Conservation (phyloP, 2,329 filamentous ascomycete species). For the Diaporthe citriasiana region DNA sequence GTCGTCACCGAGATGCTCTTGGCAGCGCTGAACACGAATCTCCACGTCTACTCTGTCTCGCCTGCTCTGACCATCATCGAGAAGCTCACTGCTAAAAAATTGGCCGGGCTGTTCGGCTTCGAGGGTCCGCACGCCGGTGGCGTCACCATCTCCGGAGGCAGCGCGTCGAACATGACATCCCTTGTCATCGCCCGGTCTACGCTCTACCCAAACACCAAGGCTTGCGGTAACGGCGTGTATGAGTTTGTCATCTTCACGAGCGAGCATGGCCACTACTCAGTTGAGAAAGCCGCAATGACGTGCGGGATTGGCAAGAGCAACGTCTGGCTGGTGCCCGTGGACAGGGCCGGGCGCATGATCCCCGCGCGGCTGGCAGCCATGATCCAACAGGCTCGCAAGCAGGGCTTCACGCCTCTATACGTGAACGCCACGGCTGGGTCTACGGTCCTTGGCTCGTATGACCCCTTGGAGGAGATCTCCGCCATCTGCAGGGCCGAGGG, state of each 20-base stretch:
- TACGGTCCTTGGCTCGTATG: conserved; percentile 91
- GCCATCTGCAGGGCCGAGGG: conserved; percentile 78
- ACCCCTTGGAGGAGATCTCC: conserved; percentile 80
- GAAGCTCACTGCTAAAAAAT: conserved; percentile 80
- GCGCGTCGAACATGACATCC: conserved; percentile 86
- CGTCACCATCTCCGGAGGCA: conserved; percentile 85
- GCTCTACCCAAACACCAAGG: conserved; percentile 84
- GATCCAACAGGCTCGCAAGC: conserved; percentile 71
- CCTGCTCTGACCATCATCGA: conserved; percentile 90
- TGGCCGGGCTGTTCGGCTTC: conserved; percentile 85
- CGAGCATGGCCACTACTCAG: conserved; percentile 91
- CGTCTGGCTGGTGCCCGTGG: conserved; percentile 82
- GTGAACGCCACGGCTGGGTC: conserved; percentile 97
- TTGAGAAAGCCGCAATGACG: conserved; percentile 95
- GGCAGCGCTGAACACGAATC: conserved; percentile 90
- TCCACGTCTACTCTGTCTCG: conserved; percentile 95
- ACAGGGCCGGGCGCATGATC: conserved; percentile 79
- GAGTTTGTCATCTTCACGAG: conserved; percentile 90
- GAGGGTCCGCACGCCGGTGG: conserved; percentile 78
- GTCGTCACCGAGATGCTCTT: conserved; percentile 88
- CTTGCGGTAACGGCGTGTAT: conserved; percentile 73
- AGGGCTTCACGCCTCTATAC: conserved; percentile 88
- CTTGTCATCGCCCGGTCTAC: conserved; percentile 91
- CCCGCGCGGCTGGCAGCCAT: conserved; percentile 73
- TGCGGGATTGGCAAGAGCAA: conserved; percentile 83